phyloP scores from a whole-genome alignment of 148 eudicot genomes.

The Rhododendron henanense region DNA sequence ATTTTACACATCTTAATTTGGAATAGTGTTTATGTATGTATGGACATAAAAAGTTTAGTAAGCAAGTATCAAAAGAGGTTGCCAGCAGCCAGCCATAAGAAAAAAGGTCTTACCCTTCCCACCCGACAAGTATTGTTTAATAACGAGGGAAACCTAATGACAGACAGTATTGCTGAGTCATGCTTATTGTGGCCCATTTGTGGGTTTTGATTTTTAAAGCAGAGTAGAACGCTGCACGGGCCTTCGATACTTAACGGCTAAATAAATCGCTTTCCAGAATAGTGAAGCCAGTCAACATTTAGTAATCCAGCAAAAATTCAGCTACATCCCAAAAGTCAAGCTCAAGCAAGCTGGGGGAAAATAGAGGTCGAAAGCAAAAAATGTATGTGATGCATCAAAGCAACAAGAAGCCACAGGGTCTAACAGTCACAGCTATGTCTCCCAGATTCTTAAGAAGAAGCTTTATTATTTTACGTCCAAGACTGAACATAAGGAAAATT shows the following conservation, averaged over 20 bases:
- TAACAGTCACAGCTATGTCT: neutral
- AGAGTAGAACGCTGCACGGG: neutral
- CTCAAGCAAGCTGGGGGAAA: neutral
- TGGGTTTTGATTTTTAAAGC: neutral
- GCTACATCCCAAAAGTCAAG: neutral
- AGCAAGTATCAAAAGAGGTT: neutral
- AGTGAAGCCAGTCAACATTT: neutral
- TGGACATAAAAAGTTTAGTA: neutral
- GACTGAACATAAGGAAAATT: neutral
- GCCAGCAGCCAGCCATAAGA: neutral
- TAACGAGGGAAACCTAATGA: neutral
- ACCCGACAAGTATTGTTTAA: neutral
- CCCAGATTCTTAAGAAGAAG: neutral
- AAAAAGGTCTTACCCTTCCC: neutral
- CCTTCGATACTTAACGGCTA: neutral
- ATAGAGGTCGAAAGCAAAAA: neutral
- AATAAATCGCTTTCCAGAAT: neutral
- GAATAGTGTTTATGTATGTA: neutral
- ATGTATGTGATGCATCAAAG: neutral
- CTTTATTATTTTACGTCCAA: neutral
- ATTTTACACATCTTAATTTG: neutral
- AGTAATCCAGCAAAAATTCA: neutral
- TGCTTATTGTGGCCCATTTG: neutral
- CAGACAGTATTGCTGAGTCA: neutral
- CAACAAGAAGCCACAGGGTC: neutral